Percentiles rank a stretch among this genome's conserved stretches.
phyloP scores from a whole-genome alignment of 2,329 filamentous ascomycete species.

The Verticillium nubilum region DNA sequence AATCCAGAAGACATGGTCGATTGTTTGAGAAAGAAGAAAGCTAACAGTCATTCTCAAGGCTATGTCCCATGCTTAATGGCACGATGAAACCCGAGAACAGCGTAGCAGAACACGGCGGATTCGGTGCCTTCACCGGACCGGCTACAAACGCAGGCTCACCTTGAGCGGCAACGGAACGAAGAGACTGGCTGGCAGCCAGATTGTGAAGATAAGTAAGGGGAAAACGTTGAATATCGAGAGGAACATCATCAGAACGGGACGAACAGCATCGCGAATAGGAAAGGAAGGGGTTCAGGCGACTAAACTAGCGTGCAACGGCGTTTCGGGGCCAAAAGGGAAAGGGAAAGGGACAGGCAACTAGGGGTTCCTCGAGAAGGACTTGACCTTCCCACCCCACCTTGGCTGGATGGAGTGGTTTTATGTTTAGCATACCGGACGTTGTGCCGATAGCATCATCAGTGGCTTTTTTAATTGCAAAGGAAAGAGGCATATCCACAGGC shows the following conservation, averaged over 20 bases:
- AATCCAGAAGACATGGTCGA: background rate
- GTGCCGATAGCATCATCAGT: background rate
- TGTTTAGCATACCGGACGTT: constrained; percentile 9
- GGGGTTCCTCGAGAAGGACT: background rate
- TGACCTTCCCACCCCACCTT: background rate
- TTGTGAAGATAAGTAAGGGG: background rate
- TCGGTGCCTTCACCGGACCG: constrained; percentile 47
- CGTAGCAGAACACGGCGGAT: constrained; percentile 51
- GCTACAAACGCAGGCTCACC: constrained; percentile 25
- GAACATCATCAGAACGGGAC: background rate
- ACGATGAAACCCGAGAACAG: constrained; percentile 61
- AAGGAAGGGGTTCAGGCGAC: background rate
- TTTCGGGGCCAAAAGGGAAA: background rate
- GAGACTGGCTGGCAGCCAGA: background rate
- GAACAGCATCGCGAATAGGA: background rate
- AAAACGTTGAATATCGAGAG: background rate
- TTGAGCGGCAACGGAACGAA: constrained; percentile 4
- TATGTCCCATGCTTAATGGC: constrained; percentile 82
- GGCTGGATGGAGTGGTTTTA: constrained; percentile 7
- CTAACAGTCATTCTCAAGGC: constrained; percentile 41
- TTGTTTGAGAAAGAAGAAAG: constrained; percentile 4
- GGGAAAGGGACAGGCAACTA: background rate
- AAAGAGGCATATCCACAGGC: background rate
- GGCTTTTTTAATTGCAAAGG: background rate
- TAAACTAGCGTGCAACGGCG: background rate